Percentiles rank a stretch among this genome's conserved stretches.
Conservation (phyloP, 2,329 filamentous ascomycete species). For the Venturiaceae sp. region DNA sequence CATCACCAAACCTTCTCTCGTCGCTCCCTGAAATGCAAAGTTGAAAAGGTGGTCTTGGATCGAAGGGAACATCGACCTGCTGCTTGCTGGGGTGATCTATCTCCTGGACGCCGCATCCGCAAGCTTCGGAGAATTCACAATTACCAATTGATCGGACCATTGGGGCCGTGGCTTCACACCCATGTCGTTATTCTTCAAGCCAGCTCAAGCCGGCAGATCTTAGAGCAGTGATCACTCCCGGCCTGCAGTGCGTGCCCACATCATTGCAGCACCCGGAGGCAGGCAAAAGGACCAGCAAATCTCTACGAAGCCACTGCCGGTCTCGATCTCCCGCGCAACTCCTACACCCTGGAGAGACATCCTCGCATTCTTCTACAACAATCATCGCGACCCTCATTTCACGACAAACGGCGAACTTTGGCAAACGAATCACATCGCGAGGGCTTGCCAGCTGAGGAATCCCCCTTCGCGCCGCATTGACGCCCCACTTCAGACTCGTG, state of each 20-base stretch:
- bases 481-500: neutral
- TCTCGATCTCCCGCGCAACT: neutral
- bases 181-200: neutral
- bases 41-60: neutral
- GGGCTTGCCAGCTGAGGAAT: neutral
- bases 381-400: neutral
- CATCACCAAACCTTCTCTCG: neutral
- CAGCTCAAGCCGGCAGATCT: neutral
- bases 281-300: neutral
- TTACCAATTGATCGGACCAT: neutral
- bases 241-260: neutral
- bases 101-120: neutral
- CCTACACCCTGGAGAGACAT: neutral
- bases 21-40: neutral
- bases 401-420: neutral
- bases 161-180: neutral
- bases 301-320: neutral
- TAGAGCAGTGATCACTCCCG: neutral
- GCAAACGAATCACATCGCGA: neutral
- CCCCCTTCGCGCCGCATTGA: neutral
- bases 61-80: too few species aligned
- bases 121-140: neutral
- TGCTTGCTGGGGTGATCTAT: neutral
- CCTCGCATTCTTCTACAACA: neutral
- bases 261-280: neutral